Base-by-base conservation (phyloP, 2,329 filamentous ascomycete genomes). In the Ceratocystis smalleyi region DNA sequence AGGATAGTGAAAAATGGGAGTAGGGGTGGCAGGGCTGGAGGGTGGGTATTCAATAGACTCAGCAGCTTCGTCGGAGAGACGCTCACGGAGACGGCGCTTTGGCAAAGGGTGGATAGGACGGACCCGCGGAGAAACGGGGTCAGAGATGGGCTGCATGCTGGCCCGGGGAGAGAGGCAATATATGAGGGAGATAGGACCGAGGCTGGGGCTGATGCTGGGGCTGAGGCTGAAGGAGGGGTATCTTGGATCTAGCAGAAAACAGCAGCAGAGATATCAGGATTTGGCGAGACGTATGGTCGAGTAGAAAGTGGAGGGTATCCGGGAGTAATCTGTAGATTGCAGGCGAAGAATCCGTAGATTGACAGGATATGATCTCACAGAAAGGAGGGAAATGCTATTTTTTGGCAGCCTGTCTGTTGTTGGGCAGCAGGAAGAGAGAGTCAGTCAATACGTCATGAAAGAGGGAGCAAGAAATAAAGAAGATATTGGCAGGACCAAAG, bases 51-150 rank as follows among this genome's bases (percentile, higher is more conserved):
- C 81, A 70, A 96, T 94, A 35, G 86, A 83, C 63, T 87, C 86
- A 65, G 88, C 90, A 70, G 88, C 85, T 73, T 95, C 89, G 67
- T 89, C 86, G 40, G 92, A 91, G 62, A 99, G 79, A 65, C 89
- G 85, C 73, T 94, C 91, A 70, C 91, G 89, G 64, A 99, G 81
- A 68, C 89, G 87, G 71, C 91, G 87, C 76, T 89, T 94, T 54
- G 94, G 94, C 67, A 99, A 78, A 65, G 94, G 94, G 72, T 91
- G 87, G 73, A 99, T 99, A 67, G 92, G 88, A 74, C 94, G 86
- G 73, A 90, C 59, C 63, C 62, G 59, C 43, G 62, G 59, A 45
- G 90, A 73, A 89, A 95, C 71, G 89, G 79, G 66, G 88, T 84
- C 90, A 69, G 84, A 78, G 71, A 83, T 40, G 22, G 47, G 49